Percentiles rank a stretch among this genome's conserved stretches.
Evolutionary conservation across 1,284 basidiomycete species (phyloP).

Genomic region (Rhizoctonia solani): DNA sequence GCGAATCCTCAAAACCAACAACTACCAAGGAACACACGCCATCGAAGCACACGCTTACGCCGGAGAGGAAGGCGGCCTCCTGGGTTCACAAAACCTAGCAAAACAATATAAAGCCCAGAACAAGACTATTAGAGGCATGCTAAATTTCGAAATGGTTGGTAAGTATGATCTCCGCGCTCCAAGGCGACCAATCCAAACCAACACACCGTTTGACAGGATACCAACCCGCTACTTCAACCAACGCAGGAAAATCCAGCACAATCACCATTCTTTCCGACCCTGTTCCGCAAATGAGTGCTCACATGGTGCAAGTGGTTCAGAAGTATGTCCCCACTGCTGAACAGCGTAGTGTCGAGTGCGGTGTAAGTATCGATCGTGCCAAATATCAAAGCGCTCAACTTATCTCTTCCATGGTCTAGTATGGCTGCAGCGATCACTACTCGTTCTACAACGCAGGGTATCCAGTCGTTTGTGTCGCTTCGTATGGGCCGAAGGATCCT

Average conservation of each 20-base stretch:
- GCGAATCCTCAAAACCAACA: conserved; percentile 56
- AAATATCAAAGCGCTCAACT: not conserved
- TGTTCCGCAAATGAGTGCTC: conserved; percentile 9
- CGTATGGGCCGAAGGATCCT: conserved; percentile 31
- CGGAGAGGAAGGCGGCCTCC: conserved; percentile 35
- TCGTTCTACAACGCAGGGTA: conserved; percentile 28
- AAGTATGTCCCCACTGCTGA: conserved; percentile 26
- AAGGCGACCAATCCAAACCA: not conserved
- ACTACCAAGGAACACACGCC: conserved; percentile 58
- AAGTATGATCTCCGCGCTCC: conserved; percentile 7
- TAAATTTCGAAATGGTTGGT: conserved; percentile 35
- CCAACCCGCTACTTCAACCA: conserved; percentile 21
- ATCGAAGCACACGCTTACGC: conserved; percentile 66
- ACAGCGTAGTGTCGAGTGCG: conserved; percentile 10
- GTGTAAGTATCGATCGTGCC: conserved; percentile 8
- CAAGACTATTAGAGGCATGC: conserved; percentile 27
- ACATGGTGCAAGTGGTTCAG: conserved; percentile 19
- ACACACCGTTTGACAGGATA: conserved; percentile 2
- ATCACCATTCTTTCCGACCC: conserved; percentile 35
- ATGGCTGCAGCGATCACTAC: conserved; percentile 30
- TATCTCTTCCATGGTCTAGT: not conserved
- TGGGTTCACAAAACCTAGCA: conserved; percentile 26
- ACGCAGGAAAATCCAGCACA: conserved; percentile 17
- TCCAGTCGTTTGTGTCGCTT: conserved; percentile 30
- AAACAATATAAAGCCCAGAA: conserved; percentile 12